A percentile compares a stretch with the other conserved stretches of the same genome.
phyloP scores from a whole-genome alignment of 768 basidiomycete species.

The Megacollybia marginata region DNA sequence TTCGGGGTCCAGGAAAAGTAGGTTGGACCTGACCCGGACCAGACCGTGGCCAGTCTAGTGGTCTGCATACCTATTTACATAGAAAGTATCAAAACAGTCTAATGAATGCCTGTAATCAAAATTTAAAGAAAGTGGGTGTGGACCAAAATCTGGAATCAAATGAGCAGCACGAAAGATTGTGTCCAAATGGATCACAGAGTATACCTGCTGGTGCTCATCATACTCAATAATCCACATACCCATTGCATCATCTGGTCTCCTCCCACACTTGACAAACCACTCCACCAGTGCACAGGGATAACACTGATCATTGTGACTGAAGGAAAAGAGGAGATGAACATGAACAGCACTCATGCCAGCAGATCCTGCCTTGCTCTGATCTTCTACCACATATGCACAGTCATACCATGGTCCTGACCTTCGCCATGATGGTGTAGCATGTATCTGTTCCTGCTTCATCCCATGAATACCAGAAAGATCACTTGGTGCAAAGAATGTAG shows the following conservation, averaged over 20 bases:
- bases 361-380: constrained; percentile 8
- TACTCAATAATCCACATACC: constrained; percentile 20
- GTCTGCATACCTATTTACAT: constrained; percentile 13
- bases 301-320: constrained; percentile 4
- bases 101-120: constrained; percentile 2
- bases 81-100: constrained; percentile 4
- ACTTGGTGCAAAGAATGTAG: constrained; percentile 13
- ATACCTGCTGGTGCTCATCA: neutral
- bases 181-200: constrained; percentile 8
- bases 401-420: constrained; percentile 8
- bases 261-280: constrained; percentile 14
- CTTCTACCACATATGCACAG: constrained; percentile 10
- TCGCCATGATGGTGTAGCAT: constrained; percentile 11
- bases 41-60: too few relatives aligned
- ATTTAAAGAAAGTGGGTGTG: neutral
- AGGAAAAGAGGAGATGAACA: constrained; percentile 15
- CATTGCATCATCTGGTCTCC: constrained; percentile 9
- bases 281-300: constrained; percentile 19
- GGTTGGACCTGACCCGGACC: too few relatives aligned
- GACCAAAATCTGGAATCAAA: constrained; percentile 12
- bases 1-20: too few relatives aligned
- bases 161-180: constrained; percentile 11
- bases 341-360: constrained; percentile 12
- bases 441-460: constrained; percentile 14
- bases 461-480: constrained; percentile 12